Base-by-base conservation (phyloP, 2,329 filamentous ascomycete species). In the Hypocreales sp. region DNA sequence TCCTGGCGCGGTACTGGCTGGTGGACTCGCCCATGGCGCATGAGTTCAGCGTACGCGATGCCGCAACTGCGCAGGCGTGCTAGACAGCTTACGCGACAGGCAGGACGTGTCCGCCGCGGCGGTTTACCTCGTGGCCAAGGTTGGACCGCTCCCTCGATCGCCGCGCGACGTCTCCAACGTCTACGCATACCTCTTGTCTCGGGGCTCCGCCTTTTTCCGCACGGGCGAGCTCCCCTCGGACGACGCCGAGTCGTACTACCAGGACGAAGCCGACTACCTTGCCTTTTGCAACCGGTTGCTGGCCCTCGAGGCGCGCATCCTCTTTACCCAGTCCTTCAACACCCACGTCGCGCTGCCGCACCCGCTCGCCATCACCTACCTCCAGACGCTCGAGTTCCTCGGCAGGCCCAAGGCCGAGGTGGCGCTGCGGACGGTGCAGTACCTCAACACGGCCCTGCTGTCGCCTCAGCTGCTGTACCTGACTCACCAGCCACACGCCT, bases 381-480 rank as follows among this genome's bases (percentile, higher is more conserved):
- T 95, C 1, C 87, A 95, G 53, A 78, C 86, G 0, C 68, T 98
- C 12, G 81, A 83, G 32, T 76, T 79, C 25, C 40, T 69, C n/a
- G 50, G 46, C 8, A 45, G 50, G 24, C 44, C 51, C 4, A 55
- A 52, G 30, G 55, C 67, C 0, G 54, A 53, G 6, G 60, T 92
- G 3, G 68, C 79, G 2, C 60, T 63, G 28, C 67, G 73, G 22
- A 69, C 75, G 0, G 60, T 92, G 23, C 72, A 74, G 27, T 76
- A 92, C 44, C 64, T 95, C n/a, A 95, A 93, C 48, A 73, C 80
- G 7, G 77, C 81, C 3, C 58, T 98, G 8, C 55, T 94, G 19
- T 90, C 79, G 24, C 86, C 90, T 7, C 87, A 95, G 52, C 61
- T 92, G 46, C 60, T 94, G 10, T 94, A 92, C 49, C 60, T 92